phyloP scores from a whole-genome alignment of 768 basidiomycete genomes.

The Calvatia gigantea region DNA sequence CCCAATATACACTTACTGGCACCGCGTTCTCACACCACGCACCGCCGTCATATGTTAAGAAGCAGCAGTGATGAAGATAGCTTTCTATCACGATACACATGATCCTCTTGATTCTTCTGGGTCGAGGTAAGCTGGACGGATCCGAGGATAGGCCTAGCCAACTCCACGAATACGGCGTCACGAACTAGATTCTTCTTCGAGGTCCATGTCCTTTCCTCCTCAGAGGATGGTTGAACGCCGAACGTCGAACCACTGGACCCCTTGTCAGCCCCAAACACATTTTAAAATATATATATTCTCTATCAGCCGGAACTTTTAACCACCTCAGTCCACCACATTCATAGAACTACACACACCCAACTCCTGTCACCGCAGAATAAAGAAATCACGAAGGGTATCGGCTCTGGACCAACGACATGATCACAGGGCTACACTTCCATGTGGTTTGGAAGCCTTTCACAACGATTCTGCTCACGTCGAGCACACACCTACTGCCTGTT shows the following conservation, averaged over 20 bases:
- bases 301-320: too few relatives aligned
- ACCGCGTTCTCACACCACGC: background rate
- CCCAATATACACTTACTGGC: background rate
- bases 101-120: background rate
- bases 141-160: conserved; percentile 9
- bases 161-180: background rate
- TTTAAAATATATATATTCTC: too few relatives aligned
- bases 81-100: background rate
- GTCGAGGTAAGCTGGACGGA: background rate
- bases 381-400: background rate
- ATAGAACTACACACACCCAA: too few relatives aligned
- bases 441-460: background rate
- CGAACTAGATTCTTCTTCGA: background rate
- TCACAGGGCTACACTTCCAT: conserved; percentile 6
- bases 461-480: background rate
- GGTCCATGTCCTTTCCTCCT: background rate
- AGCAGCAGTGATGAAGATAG: background rate
- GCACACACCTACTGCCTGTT: background rate
- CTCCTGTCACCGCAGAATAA: background rate
- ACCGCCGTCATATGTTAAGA: background rate
- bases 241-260: too few relatives aligned
- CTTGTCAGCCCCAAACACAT: too few relatives aligned
- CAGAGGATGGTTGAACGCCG: too few relatives aligned
- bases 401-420: background rate
- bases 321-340: too few relatives aligned